Conservation (phyloP, 768 basidiomycete genomes). For the Pleurotus djamor region DNA sequence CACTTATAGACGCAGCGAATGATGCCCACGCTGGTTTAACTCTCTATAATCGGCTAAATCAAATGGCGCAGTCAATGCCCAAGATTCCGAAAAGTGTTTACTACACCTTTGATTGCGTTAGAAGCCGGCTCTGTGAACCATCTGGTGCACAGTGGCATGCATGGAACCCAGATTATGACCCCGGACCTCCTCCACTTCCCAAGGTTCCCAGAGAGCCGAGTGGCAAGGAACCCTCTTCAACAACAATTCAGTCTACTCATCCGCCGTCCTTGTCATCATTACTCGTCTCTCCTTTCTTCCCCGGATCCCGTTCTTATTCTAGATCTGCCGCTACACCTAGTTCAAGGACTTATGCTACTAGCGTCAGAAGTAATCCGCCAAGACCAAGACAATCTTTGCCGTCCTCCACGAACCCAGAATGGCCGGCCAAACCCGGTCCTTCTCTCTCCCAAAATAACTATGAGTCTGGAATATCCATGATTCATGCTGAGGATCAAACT, state of each 20-base stretch:
- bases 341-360: neutral
- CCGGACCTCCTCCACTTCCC: constrained; percentile 63
- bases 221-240: constrained; percentile 3
- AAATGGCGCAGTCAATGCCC: constrained; percentile 34
- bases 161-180: constrained; percentile 68
- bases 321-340: neutral
- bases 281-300: neutral
- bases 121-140: constrained; percentile 43
- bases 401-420: neutral
- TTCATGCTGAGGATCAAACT: neutral
- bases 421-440: neutral
- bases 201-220: constrained; percentile 22
- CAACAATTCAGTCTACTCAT: neutral
- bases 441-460: neutral
- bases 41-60: constrained; percentile 44
- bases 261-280: neutral
- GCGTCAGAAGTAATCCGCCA: neutral
- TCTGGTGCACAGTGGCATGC: constrained; percentile 49
- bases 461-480: neutral
- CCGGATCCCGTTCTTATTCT: neutral
- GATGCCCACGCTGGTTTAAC: constrained; percentile 67
- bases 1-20: constrained; percentile 59
- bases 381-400: neutral
- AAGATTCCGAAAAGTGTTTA: constrained; percentile 35
- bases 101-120: constrained; percentile 56